Base-by-base conservation (phyloP, 2,329 filamentous ascomycete species). In the Emmonsiellopsis sp. region DNA sequence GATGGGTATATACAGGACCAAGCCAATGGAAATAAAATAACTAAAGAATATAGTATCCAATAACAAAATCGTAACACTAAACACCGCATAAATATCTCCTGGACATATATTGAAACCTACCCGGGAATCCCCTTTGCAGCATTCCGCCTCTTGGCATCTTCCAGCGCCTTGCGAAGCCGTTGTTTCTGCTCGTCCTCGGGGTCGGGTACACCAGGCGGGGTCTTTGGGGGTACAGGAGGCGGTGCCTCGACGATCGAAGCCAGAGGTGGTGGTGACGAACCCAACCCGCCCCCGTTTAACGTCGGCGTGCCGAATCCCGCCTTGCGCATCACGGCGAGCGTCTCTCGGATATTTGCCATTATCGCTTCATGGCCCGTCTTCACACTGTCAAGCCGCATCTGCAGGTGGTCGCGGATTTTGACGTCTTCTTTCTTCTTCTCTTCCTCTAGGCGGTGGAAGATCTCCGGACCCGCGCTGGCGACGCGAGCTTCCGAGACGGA, bases 71-170 rank as follows among this genome's bases (percentile, higher is more conserved):
- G 20, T 26, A 26, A 26, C 20, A 26, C 20, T 26, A 26, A 26
- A 26, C 20, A 5, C 20, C 20, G 20, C 20, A 26, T 26, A 26
- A 26, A 26, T 26, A 26, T 26, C 20, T 5, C 20, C 20, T 26
- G 20, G 20, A 26, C 20, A 26, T 26, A 26, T 26, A 26, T 26
- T 5, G 20, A 26, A 26, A 26, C 3, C 20, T 26, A 26, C 20
- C 20, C 20, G 20, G 20, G 20, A 15, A 48, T 13, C 9, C 34
- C 30, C n/a, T 63, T 67, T 34, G 65, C 67, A 5, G 70, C 76
- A 65, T 81, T 80, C 57, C 79, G 70, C 65, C 69, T 73, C 67
- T 80, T 80, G 7, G 78, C 78, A 54, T 75, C 73, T 56, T 80
- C 76, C 52, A 81, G 62, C 34, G 78, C 78, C 57, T 67, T 73